These are phyloP conservation scores for Suhomyces kilbournensis DNA, from an alignment of 805 yeast species.

Conservation along the genomic window DNA sequence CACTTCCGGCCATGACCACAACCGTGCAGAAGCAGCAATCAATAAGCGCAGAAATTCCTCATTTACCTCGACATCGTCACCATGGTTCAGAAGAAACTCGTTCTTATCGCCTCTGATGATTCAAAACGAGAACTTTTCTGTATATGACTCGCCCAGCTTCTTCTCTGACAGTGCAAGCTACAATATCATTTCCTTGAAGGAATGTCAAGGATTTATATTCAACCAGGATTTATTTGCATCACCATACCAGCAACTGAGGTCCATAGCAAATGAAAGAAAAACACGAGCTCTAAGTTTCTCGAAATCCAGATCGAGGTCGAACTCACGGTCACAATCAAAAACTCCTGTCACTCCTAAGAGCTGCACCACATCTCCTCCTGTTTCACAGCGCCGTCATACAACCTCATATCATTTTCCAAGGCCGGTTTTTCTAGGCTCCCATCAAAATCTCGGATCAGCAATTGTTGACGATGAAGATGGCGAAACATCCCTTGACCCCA, in stretches of 20 bases:
- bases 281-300: constrained; percentile 22
- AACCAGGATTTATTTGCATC: constrained; percentile 76
- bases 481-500: neutral
- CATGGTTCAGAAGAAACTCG: constrained; percentile 54
- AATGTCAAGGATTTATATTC: constrained; percentile 73
- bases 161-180: constrained; percentile 24
- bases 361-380: constrained; percentile 1
- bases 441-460: constrained; percentile 11
- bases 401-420: constrained; percentile 27
- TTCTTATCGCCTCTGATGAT: constrained; percentile 59
- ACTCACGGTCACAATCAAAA: constrained; percentile 4
- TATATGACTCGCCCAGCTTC: constrained; percentile 47
- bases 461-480: constrained; percentile 7
- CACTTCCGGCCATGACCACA: neutral
- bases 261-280: constrained; percentile 33
- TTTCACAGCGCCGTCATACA: constrained; percentile 21
- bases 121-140: constrained; percentile 50
- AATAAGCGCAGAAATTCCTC: constrained; percentile 6
- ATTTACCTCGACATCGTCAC: constrained; percentile 42
- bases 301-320: constrained; percentile 8
- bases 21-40: constrained; percentile 1
- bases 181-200: constrained; percentile 47
- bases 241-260: constrained; percentile 57
- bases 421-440: constrained; percentile 15
- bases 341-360: neutral